phyloP scores from a whole-genome alignment of 441 rosid species.

The Breynia disticha region DNA sequence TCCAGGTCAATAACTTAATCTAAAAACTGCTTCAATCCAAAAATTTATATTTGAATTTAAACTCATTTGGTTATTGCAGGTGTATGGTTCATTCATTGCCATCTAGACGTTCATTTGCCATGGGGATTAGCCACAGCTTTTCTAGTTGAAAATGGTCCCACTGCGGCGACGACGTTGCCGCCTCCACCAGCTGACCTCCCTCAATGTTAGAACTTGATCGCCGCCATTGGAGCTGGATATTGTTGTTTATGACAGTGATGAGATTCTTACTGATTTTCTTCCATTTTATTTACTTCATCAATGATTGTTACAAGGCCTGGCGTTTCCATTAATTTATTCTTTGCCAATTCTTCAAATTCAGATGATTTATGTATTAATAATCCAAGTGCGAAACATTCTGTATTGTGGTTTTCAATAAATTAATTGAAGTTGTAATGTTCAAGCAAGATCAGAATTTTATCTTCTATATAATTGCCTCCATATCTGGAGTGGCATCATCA shows the following conservation, averaged over 20 bases:
- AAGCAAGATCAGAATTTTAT: too few relatives aligned
- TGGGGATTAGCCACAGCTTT: constrained; percentile 58
- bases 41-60: not conserved
- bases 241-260: not conserved
- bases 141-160: constrained; percentile 61
- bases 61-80: constrained; percentile 25
- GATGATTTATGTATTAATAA: not conserved
- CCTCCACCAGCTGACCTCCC: constrained; percentile 86
- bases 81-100: constrained; percentile 74
- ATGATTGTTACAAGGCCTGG: not conserved
- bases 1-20: too few relatives aligned
- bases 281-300: not conserved
- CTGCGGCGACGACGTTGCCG: constrained; percentile 44
- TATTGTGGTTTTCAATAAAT: too few relatives aligned
- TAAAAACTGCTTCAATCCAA: too few relatives aligned
- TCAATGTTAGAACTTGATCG: constrained; percentile 28
- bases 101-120: constrained; percentile 60
- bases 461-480: too few relatives aligned
- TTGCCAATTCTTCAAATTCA: constrained; percentile 4
- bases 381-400: not conserved
- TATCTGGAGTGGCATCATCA: too few relatives aligned
- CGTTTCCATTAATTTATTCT: not conserved
- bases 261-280: not conserved
- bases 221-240: not conserved
- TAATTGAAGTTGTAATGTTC: too few relatives aligned